Conservation (phyloP, 192 early-diverging fungal species). For the Podila verticillata region DNA sequence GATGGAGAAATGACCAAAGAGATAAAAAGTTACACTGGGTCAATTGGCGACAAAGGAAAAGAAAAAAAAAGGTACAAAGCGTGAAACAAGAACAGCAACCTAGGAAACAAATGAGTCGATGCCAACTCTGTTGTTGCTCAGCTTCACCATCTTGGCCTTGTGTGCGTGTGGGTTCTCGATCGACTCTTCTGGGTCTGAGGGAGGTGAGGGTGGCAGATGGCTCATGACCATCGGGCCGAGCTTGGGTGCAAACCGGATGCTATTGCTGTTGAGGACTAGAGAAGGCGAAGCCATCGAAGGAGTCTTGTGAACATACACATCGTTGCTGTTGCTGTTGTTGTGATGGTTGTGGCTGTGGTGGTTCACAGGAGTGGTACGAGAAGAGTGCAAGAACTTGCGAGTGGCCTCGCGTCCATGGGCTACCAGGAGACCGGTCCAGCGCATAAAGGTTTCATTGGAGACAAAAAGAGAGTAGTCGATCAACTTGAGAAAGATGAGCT, state of each 20-base stretch:
- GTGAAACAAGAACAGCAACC: background rate
- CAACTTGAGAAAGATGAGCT: slow-evolving; percentile 79
- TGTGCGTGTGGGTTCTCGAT: background rate
- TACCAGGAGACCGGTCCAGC: slow-evolving; percentile 62
- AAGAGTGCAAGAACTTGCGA: slow-evolving; percentile 36
- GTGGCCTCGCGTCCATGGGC: slow-evolving; percentile 50
- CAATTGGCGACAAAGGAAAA: too few relatives aligned
- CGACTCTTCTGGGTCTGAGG: slow-evolving; percentile 1
- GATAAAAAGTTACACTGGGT: too few relatives aligned
- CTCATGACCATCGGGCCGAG: background rate
- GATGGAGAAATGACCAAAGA: too few relatives aligned
- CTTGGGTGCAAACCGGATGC: slow-evolving; percentile 25
- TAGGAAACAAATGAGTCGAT: background rate
- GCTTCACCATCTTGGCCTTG: background rate
- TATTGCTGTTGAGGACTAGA: slow-evolving; percentile 29
- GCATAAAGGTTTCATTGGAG: slow-evolving; percentile 58
- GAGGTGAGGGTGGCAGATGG: slow-evolving; percentile 1
- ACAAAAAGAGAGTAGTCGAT: slow-evolving; percentile 85
- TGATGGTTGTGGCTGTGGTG: background rate
- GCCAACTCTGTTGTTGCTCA: background rate
- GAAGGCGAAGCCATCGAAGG: slow-evolving; percentile 15
- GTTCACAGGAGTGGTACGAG: slow-evolving; percentile 13
- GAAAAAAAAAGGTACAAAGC: too few relatives aligned
- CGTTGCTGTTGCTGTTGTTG: background rate
- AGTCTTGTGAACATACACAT: background rate